phyloP scores from a whole-genome alignment of 805 yeast genomes.

The Clavispora asparagi region DNA sequence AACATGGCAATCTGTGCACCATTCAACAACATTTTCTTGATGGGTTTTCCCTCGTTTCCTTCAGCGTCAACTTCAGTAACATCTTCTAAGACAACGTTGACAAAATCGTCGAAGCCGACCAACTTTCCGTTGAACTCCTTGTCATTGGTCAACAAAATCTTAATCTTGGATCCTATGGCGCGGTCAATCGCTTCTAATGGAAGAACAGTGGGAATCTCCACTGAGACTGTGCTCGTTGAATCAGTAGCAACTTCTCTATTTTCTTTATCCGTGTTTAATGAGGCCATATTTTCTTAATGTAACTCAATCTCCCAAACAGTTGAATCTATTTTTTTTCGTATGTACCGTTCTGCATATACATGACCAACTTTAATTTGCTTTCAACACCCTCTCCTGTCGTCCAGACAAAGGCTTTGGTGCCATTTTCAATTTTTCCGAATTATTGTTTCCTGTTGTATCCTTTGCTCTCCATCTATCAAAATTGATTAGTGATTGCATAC shows the following conservation, averaged over 20 bases:
- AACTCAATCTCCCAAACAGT: not conserved
- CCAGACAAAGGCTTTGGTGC: not conserved
- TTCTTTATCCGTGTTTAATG: not conserved
- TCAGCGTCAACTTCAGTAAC: slow-evolving; percentile 57
- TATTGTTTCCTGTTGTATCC: slow-evolving; percentile 1
- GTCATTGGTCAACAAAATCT: slow-evolving; percentile 58
- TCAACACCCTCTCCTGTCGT: not conserved
- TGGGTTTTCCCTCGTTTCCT: slow-evolving; percentile 39
- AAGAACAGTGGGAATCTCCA: slow-evolving; percentile 24
- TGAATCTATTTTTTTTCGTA: not conserved
- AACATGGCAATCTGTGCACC: slow-evolving; percentile 73
- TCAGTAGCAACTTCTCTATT: not conserved
- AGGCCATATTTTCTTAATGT: not conserved
- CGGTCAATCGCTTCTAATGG: slow-evolving; percentile 88
- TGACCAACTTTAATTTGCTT: not conserved
- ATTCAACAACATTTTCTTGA: slow-evolving; percentile 59
- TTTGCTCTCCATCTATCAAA: slow-evolving; percentile 74
- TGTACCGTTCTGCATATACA: not conserved
- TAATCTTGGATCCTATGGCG: slow-evolving; percentile 73
- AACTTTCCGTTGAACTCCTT: slow-evolving; percentile 86
- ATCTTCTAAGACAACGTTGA: slow-evolving; percentile 81
- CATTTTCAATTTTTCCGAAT: not conserved
- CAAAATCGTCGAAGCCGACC: slow-evolving; percentile 93
- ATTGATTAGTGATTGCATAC: slow-evolving; percentile 96
- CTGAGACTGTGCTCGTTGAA: not conserved